Evolutionary conservation across 768 basidiomycete species (phyloP), one percentile per base, ranked within the genome.

Genomic region (Ramaria sp.): DNA sequence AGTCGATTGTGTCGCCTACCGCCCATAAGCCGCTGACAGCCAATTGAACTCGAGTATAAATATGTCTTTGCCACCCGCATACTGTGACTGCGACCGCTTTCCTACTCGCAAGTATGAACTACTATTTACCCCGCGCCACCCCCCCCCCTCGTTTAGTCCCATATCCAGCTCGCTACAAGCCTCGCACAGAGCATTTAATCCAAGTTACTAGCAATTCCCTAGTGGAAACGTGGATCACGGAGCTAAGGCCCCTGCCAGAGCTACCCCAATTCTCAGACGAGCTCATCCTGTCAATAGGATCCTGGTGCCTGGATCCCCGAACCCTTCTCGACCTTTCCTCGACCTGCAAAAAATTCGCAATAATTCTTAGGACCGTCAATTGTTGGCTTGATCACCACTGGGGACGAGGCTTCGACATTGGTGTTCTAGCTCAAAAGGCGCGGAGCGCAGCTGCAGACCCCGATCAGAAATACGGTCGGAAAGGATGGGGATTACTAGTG

Each of bases 401-500:
- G 24, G 38, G 24, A 3, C 51, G 37, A 13, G 39, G 42, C 27
- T 52, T 43, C 20, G 51, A 52, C 20, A 52, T 36, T 2, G 36
- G 38, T 43, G 15, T 52, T n/a, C 42, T 52, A 10, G 15, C 15
- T 8, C 2, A 43, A 22, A 52, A 52, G 27, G 51, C 41, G 13
- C 6, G 22, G 13, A 38, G 41, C 22, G 51, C 51, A 28, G 38
- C 51, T 25, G 27, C 5, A 16, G 18, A n/a, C 13, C 22, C 37
- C n/a, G 41, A 9, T 2, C 42, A 16, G 22, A 8, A 41, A 16
- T 52, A 52, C 27, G 51, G 51, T n/a, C 39, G n/a, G 16, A 27
- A 52, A 2, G 51, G 51, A n/a, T 52, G 51, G 51, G 51, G 51
- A 6, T 16, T 42, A 13, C 38, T 52, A 10, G 51, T 52, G 20